Base-by-base conservation (phyloP, 1,284 basidiomycete genomes). In the Sparassis latifolia region DNA sequence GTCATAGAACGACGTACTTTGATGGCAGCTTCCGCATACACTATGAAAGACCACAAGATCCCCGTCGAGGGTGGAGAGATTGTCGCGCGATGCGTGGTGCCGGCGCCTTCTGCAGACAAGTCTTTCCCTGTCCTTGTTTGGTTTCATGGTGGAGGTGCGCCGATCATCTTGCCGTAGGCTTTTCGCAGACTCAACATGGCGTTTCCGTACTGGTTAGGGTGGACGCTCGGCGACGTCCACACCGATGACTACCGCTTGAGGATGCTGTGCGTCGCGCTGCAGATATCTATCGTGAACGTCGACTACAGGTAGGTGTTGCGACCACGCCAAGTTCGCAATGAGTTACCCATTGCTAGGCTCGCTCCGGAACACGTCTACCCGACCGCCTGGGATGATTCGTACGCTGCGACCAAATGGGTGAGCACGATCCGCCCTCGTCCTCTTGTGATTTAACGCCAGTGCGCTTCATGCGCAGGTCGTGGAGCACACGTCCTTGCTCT, bases 361-460 rank as follows among this genome's bases (percentile, higher is more conserved):
- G 53, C 52, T 5, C 61, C 59, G 5, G 56, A 59, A 10, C 41
- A 61, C 35, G 53, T 54, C 2, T 61, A 56, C 42, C 56, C 57
- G 5, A 56, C 49, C 3, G 44, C 30, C 1, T 9, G 48, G 33
- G 39, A 60, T n/a, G 62, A 62, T 43, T 49, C 50, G 41, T 57
- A 47, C 42, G 48, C 50, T 2, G 56, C 58, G 3, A 30, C 61
- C 9, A 60, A 60, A 60, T 60, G 61, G 61, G 60, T 58, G 20
- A 6, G 20, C 20, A 20, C 20, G 20, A 20, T 20, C 20, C 20
- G 20, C 20, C 20, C 20, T 20, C 20, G 20, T 20, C 20, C 20
- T 20, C 20, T 20, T 20, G 20, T 20, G 20, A 20, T 20, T 20
- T 20, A 20, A 20, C 20, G 20, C 20, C 20, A 20, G 20, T 20